Base-by-base conservation (phyloP, 163 green algal genomes). In the Chlorella variabilis region DNA sequence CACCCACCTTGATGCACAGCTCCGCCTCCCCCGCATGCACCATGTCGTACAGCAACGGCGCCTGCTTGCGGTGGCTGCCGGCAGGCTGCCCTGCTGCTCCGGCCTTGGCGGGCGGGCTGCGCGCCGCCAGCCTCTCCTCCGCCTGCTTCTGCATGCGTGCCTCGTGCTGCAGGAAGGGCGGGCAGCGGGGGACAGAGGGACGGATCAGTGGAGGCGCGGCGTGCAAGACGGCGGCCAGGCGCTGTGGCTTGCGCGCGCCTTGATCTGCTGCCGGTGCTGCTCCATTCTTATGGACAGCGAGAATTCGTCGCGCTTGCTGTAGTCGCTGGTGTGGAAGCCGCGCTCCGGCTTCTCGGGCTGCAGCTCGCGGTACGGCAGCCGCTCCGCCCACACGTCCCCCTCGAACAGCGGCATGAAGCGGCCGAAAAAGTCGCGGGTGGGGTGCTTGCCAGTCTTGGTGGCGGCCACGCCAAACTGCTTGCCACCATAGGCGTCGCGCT, bases 311-410 rank as follows among this genome's bases (percentile, higher is more conserved):
- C 93, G 85, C 51, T 92, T 92, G 70, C 75, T 92, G 83, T 93
- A 98, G 84, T 98, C 94, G 25, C 83, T 90, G 7, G 92, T 96
- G 17, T 88, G 61, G 85, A 98, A 98, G 15, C 93, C 94, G 75
- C 93, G 93, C 76, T 89, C 90, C 75, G 94, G 93, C 58, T 80
- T 80, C 6, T 80, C 56, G 27, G 73, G 73, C 73, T 80, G 73
- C 54, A 80, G 73, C 73, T 80, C 73, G 56, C 67, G 5, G 17
- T 34, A 62, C 13, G n/a, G 67, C 65, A 73, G 4, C 65, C 65
- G 25, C 38, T 56, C 65, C 6, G 36, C 21, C 38, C 25, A 51
- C 38, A 56, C 65, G 34, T 51, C 65, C 23, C 25, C 38, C 27
- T 80, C 56, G 15, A 71, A 80, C 38, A 80, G 73, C 25, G 54